Evolutionary conservation across 345 rosid species (phyloP), one percentile per base, ranked within the genome.

Genomic region (Salix purpurea): DNA sequence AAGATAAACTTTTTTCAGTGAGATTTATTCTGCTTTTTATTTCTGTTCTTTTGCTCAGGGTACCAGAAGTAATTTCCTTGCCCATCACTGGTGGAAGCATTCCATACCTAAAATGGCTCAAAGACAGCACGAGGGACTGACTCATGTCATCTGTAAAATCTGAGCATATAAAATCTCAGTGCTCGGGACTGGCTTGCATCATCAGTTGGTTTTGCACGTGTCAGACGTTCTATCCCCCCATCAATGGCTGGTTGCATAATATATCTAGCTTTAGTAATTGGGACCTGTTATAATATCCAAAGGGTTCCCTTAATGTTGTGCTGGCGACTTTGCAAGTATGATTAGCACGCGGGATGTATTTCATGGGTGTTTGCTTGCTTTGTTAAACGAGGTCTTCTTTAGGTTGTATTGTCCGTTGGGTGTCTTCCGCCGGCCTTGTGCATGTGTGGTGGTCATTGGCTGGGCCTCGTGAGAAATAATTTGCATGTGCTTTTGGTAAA

Each of bases 51-150:
- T 67, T 73, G 74, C 32, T 79, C 82, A 93, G 99, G 26, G 88
- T 91, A 14, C 93, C 99, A n/a, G 99, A 95, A 87, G 93, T 95
- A 64, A 90, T 95, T 73, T 87, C 98, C 58, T 75, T 91, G 86
- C 98, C 97, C 7, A 93, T 95, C 40, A 86, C 85, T 52, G 97
- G 97, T 1, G 99, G 97, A 77, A 90, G 88, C 66, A 87, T 74
- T 67, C 84, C 88, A 70, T 93, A 93, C 84, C 87, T 94, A 16
- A 91, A 93, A 75, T 91, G 99, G 99, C 75, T 93, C 75, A 93
- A 95, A 82, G 87, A 85, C 84, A 90, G 87, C 80, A 93, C 98
- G 30, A 86, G 91, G 85, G 93, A 91, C 70, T 95, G 83, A 94
- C 39, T 66, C 21, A 48, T 42, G 46, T 28, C 42, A 56, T 28